phyloP scores from a whole-genome alignment of 208 protist genomes.

The Trypanosoma congolense region DNA sequence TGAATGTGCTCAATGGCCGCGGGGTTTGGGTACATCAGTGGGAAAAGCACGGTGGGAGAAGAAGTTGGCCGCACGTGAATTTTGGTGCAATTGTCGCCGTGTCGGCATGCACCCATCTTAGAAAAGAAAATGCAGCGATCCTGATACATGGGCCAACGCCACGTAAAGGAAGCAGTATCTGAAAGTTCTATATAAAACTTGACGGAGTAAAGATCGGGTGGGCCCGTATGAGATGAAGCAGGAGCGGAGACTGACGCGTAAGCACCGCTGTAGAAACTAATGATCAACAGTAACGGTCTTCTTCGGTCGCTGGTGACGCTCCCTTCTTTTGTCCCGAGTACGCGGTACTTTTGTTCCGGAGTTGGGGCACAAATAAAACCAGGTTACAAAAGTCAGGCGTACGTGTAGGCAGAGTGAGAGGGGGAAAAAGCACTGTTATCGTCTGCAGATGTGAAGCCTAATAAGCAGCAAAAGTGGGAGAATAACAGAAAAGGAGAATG shows the following conservation, averaged over 20 bases:
- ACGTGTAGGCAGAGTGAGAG: not conserved
- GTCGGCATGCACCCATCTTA: slow-evolving; percentile 98
- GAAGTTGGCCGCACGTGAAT: slow-evolving; percentile 90
- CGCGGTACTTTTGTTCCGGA: too few species aligned
- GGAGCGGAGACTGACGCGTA: too few species aligned
- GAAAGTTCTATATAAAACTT: not conserved
- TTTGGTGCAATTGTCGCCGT: slow-evolving; percentile 95
- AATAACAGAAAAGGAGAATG: slow-evolving; percentile 11
- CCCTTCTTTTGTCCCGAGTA: too few species aligned
- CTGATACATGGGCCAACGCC: slow-evolving; percentile 19
- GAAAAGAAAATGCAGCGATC: slow-evolving; percentile 94
- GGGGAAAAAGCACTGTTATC: not conserved
- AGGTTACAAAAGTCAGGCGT: not conserved
- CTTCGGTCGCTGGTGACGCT: too few species aligned
- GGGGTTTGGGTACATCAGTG: slow-evolving; percentile 96
- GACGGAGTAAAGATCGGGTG: too few species aligned
- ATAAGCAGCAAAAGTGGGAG: not conserved
- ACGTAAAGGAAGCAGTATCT: not conserved
- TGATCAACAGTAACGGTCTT: too few species aligned
- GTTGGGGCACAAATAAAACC: not conserved
- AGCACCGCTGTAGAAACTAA: too few species aligned
- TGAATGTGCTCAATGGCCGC: slow-evolving; percentile 47
- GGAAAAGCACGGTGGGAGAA: slow-evolving; percentile 94
- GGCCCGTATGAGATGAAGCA: too few species aligned
- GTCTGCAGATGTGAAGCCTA: not conserved